Evolutionary conservation across 345 rosid species (phyloP), one percentile per base, ranked within the genome.

Genomic region (Psidium friedrichsthalianum): DNA sequence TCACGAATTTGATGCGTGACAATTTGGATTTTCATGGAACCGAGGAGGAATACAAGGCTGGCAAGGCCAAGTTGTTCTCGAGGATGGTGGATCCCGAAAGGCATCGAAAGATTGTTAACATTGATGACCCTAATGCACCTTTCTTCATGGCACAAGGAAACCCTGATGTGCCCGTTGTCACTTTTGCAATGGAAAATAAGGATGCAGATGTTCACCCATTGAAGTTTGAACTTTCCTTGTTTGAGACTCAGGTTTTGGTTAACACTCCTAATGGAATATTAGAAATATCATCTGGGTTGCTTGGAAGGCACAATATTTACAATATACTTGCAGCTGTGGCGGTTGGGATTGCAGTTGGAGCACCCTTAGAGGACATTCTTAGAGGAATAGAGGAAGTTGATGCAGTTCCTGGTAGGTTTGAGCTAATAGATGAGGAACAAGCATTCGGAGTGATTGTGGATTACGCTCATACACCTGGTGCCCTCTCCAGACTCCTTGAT

Each of bases 391-490:
- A 97, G 88, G 99, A 97, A 92, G 92, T 97, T 25, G 98, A 94
- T 90, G 95, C 96, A 42, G 98, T 97, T 85, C 99, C 98, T 3
- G 99, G 99, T 47, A 94, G 98, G 90, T 97, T 96, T 85, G 98
- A 97, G 86, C 87, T 97, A 89, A 97, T 97, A 84, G 99, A 95
- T 9, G 98, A 95, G 87, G 98, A 95, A 87, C 97, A 95, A 90
- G 98, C 98, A 85, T 97, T 91, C 89, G 98, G 98, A 53, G 99
- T 95, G 87, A 94, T 95, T 82, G 98, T 97, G 84, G 99, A 95
- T 87, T 91, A 93, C 88, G 97, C 97, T 85, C 90, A 92, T 25
- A 94, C 98, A 56, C 98, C 98, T 78, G 95, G 91, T 90, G 97
- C 93, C 64, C 90, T 95, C 80, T 97, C 99, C 82, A 95, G 93